Evolutionary conservation across 148 eudicot genomes (phyloP).

Genomic region (Cornus florida): DNA sequence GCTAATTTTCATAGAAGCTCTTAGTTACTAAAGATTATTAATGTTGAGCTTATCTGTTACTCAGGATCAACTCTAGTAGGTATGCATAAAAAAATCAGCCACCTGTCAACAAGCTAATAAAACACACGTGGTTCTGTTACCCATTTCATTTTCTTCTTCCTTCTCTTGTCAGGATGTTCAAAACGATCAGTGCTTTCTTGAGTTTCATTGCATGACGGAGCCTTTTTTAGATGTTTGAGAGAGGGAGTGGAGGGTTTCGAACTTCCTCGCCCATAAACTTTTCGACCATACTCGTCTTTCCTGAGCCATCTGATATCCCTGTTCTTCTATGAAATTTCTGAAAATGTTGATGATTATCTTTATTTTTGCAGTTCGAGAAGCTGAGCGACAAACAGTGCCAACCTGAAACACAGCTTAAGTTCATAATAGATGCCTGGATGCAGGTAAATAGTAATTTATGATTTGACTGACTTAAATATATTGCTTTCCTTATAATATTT

Average conservation of each 20-base stretch:
- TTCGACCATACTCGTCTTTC: not conserved
- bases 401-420: slow-evolving; percentile 83
- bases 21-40: not conserved
- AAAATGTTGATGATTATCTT: not conserved
- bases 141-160: not conserved
- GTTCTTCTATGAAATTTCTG: not conserved
- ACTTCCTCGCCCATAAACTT: not conserved
- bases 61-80: not conserved
- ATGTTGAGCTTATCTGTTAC: not conserved
- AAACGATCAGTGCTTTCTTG: not conserved
- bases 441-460: slow-evolving; percentile 50
- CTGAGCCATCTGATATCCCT: not conserved
- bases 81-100: not conserved
- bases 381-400: slow-evolving; percentile 74
- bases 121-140: not conserved
- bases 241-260: not conserved
- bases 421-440: slow-evolving; percentile 82
- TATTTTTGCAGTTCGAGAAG: slow-evolving; percentile 69
- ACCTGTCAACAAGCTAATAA: not conserved
- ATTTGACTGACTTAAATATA: not conserved
- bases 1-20: not conserved
- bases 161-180: not conserved
- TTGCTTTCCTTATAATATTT: not conserved
- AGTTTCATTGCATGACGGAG: not conserved
- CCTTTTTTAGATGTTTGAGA: not conserved